Evolutionary conservation across 2,329 filamentous ascomycete genomes (phyloP), one percentile per base, ranked within the genome.

Genomic region (Amesomyces nigricolor): DNA sequence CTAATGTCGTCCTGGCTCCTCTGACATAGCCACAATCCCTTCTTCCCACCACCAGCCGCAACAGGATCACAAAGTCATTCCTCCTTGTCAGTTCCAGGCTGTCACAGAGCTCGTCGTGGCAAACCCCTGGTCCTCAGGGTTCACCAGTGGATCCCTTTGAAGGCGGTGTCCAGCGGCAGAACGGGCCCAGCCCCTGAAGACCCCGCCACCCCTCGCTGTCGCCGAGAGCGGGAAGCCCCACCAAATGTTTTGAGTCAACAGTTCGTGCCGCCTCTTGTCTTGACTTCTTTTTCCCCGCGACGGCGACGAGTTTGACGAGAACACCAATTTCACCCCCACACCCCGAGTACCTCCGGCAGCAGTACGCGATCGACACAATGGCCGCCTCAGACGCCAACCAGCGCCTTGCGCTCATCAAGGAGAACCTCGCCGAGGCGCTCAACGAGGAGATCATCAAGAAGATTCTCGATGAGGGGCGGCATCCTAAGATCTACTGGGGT

Each of bases 401-500:
- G 53, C 48, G 59, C 32, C 46, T 92, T 64, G 78, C 78, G 53
- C 79, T 95, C 66, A 95, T 95, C 74, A 82, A 79, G 59, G 83
- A 86, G 69, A 94, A 94, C 71, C 78, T 95, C 57, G 83, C 86
- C 59, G 91, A 96, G 76, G 77, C 89, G 48, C 80, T 96, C 58
- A 91, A 94, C 68, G 84, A 84, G 22, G 89, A 95, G 67, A 89
- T 95, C 60, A 87, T 94, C 67, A 82, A 91, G 69, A 78, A 83
- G 45, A 79, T 92, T 60, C 72, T 87, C 61, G 83, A 83, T 57
- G 79, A 88, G 69, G 85, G 89, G 52, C 80, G 86, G 46, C 81
- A 84, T 52, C 79, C 89, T 50, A 87, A 85, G 69, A 83, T 95
- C 70, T 95, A 95, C 82, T 95, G 89, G 89, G 88, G 83, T 82